These are phyloP conservation scores for Podaxis sp. DNA, from an alignment of 768 basidiomycete genomes.

Conservation along the genomic window DNA sequence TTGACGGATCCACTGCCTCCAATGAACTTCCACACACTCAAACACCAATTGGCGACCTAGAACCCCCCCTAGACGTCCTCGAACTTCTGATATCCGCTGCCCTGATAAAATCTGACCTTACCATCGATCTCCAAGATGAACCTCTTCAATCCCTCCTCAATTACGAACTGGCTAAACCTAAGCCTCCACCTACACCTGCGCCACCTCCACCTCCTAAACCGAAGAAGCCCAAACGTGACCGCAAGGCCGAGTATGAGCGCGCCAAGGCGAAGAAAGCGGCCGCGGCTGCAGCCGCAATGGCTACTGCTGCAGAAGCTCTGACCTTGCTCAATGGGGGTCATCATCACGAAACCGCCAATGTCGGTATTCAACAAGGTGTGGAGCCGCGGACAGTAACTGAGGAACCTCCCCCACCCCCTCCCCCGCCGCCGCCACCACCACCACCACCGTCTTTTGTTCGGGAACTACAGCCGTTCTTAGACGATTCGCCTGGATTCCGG, in stretches of 20 bases:
- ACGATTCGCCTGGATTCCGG: slow-evolving; percentile 44
- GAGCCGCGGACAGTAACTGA: background rate
- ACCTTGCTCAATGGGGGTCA: slow-evolving; percentile 17
- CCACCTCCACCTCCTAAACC: slow-evolving; percentile 38
- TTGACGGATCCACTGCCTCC: background rate
- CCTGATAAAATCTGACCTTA: slow-evolving; percentile 50
- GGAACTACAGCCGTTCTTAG: slow-evolving; percentile 26
- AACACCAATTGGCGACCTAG: slow-evolving; percentile 65
- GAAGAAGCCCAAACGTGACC: slow-evolving; percentile 37
- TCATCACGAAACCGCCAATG: background rate
- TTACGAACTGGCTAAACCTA: slow-evolving; percentile 63
- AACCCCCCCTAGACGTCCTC: slow-evolving; percentile 61
- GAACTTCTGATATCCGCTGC: slow-evolving; percentile 55
- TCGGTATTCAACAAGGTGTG: background rate
- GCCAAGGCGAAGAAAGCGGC: slow-evolving; percentile 30
- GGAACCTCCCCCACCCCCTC: background rate
- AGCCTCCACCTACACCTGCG: slow-evolving; percentile 61
- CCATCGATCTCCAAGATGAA: slow-evolving; percentile 52
- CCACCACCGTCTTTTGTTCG: background rate
- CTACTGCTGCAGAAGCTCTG: slow-evolving; percentile 16
- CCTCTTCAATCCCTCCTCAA: slow-evolving; percentile 69
- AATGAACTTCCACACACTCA: background rate
- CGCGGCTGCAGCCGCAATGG: slow-evolving; percentile 20
- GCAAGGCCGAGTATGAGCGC: slow-evolving; percentile 41
- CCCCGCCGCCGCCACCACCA: background rate